Evolutionary conservation across 805 yeast species (phyloP).

Genomic region (Yarrowia alimentaria): DNA sequence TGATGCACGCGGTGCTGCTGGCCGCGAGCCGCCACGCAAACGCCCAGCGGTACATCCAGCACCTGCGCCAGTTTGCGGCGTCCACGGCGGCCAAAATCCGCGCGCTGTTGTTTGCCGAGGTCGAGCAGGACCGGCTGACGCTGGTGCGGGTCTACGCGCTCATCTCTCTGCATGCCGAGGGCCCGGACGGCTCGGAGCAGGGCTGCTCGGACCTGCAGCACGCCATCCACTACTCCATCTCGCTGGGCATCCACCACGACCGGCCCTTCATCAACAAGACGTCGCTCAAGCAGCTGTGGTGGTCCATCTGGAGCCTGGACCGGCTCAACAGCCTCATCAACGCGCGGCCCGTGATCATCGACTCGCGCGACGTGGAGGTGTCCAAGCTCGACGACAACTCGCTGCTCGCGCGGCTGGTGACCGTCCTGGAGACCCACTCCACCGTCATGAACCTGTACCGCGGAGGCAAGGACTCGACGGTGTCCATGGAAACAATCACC

Average conservation of each 20-base stretch:
- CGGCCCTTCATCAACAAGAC: conserved; percentile 39
- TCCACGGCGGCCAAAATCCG: conserved; percentile 41
- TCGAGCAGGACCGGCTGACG: conserved; percentile 44
- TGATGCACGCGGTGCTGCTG: conserved; percentile 47
- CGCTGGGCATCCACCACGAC: conserved; percentile 45
- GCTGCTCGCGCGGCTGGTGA: conserved; percentile 38
- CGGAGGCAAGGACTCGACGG: background rate
- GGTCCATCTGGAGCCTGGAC: conserved; percentile 45
- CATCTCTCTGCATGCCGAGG: conserved; percentile 44
- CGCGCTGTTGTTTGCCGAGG: conserved; percentile 42
- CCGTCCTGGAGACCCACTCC: background rate
- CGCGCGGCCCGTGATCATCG: conserved; percentile 43
- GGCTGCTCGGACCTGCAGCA: conserved; percentile 42
- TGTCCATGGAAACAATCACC: background rate
- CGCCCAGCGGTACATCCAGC: conserved; percentile 38
- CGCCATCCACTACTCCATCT: conserved; percentile 44
- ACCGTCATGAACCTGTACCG: conserved; percentile 13
- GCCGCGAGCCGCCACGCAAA: conserved; percentile 45
- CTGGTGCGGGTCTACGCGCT: conserved; percentile 42
- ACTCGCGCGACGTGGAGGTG: conserved; percentile 43
- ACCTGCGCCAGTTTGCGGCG: conserved; percentile 40
- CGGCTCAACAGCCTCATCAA: conserved; percentile 44
- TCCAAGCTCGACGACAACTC: conserved; percentile 37
- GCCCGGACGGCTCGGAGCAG: conserved; percentile 43
- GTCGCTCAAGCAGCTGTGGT: conserved; percentile 41